Evolutionary conservation across 2,329 filamentous ascomycete species (phyloP), one percentile per base, ranked within the genome.

Genomic region (Colletotrichum tropicicola): DNA sequence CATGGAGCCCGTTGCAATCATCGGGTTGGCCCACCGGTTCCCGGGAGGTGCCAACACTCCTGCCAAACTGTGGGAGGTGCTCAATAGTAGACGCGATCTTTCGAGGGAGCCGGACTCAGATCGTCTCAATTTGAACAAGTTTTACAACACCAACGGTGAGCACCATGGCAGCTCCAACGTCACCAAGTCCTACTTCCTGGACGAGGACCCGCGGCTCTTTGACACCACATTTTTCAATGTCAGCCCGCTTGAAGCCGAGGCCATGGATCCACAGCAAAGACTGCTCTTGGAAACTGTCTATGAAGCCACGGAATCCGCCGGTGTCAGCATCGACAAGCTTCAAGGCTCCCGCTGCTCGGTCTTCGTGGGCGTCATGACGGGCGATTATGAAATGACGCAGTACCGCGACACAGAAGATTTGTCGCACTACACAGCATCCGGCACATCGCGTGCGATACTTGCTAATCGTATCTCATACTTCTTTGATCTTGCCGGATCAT

Each of bases 401-500:
- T 49, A 70, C 6, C 62, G 70, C n/a, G 73, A 75, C 43, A 66
- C 66, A 2, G 70, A 74, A 19, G 49, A 68, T 32, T 48, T 68
- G 7, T 70, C 70, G 0, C 69, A 69, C 4, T 74, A 73, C 44
- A 74, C 73, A 19, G 72, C 72, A 1, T 65, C 67, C 1, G 58
- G 58, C 23, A 48, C 58, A 8, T 47, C 51, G 6, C 28, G 30
- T 17, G 32, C 73, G 12, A 77, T 79, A 23, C 55, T 79, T 41
- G 73, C 78, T 0, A 81, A 81, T 65, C 73, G 79, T 2, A 72
- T 82, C n/a, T 80, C 77, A 0, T 79, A 78, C 59, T 76, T 77
- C 59, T 77, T 80, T 54, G 77, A 81, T 54, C 70, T 79, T 45
- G 70, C 73, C 12, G 79, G 78, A 1, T 74, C 78, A 6, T 75